phyloP scores from a whole-genome alignment of 2,329 filamentous ascomycete genomes.

The Mariannaea sp. region DNA sequence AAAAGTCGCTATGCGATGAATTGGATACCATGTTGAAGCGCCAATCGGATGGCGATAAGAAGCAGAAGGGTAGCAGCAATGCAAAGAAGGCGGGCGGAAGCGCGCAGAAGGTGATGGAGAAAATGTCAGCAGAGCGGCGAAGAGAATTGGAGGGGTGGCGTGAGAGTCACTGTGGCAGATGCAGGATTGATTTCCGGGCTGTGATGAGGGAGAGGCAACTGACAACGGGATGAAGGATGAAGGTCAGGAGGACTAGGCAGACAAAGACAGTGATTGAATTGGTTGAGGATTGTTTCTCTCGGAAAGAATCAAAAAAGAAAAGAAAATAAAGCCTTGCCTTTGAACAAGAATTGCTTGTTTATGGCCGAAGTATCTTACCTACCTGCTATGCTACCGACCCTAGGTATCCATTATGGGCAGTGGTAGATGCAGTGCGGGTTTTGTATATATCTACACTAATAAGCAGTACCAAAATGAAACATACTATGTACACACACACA shows the following conservation, averaged over 20 bases:
- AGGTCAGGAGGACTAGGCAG: not conserved
- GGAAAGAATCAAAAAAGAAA: no score
- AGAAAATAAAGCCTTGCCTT: no score
- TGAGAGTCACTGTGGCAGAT: constrained; percentile 61
- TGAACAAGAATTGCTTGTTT: no score
- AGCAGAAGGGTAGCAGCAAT: constrained; percentile 23
- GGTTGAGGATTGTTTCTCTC: no score
- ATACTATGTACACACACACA: no score
- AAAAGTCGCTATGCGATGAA: constrained; percentile 75
- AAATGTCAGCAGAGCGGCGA: constrained; percentile 39
- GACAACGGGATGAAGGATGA: constrained; percentile 20
- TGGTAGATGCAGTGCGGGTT: no score
- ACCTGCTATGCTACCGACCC: no score
- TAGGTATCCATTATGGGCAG: no score
- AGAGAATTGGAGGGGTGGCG: constrained; percentile 54
- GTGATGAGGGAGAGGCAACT: constrained; percentile 41
- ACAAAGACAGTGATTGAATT: no score
- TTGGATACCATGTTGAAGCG: constrained; percentile 52
- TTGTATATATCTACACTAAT: no score
- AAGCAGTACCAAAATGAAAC: no score
- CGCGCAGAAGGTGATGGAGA: constrained; percentile 42
- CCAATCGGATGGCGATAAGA: constrained; percentile 26
- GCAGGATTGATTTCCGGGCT: constrained; percentile 49
- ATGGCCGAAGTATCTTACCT: no score
- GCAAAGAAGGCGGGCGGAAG: constrained; percentile 29